phyloP scores from a whole-genome alignment of 495 filamentous ascomycete genomes.

The Hypomontagnella monticulosa region DNA sequence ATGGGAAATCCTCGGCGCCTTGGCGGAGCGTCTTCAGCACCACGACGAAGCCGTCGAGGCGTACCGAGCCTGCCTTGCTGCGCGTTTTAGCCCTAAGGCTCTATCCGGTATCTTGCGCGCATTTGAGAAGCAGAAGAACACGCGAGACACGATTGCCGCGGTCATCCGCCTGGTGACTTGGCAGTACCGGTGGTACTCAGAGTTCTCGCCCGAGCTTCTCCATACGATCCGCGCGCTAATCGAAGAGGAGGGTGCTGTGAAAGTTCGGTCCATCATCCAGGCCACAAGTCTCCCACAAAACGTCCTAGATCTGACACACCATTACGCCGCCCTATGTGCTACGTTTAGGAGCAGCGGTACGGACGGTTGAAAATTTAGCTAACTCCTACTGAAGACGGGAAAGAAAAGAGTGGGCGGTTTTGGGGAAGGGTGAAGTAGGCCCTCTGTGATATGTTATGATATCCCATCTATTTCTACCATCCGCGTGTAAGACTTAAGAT shows the following conservation, averaged over 20 bases:
- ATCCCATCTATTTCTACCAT: too few species aligned
- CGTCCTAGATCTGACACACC: slow-evolving; percentile 93
- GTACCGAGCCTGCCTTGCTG: slow-evolving; percentile 81
- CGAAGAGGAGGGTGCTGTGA: slow-evolving; percentile 96
- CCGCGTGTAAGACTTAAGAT: too few species aligned
- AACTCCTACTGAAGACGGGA: background rate
- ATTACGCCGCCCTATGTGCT: slow-evolving; percentile 93
- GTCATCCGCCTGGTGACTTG: slow-evolving; percentile 91
- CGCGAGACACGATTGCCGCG: slow-evolving; percentile 76
- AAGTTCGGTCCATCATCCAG: slow-evolving; percentile 96
- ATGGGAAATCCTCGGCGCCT: slow-evolving; percentile 96
- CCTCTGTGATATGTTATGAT: too few species aligned
- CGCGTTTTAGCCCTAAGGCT: slow-evolving; percentile 89
- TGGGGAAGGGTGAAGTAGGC: too few species aligned
- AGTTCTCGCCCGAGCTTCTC: slow-evolving; percentile 93
- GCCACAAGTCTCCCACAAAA: slow-evolving; percentile 92
- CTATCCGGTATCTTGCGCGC: slow-evolving; percentile 83
- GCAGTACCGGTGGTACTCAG: slow-evolving; percentile 99
- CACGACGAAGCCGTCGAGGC: slow-evolving; percentile 89
- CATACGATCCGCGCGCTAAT: slow-evolving; percentile 89
- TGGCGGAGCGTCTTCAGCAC: slow-evolving; percentile 92
- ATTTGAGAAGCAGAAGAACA: slow-evolving; percentile 76
- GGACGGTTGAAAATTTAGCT: slow-evolving; percentile 69
- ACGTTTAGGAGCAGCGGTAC: slow-evolving; percentile 95
- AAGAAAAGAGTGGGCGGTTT: background rate